Conservation (phyloP, 192 early-diverging fungal genomes). For the Linderina pennispora region DNA sequence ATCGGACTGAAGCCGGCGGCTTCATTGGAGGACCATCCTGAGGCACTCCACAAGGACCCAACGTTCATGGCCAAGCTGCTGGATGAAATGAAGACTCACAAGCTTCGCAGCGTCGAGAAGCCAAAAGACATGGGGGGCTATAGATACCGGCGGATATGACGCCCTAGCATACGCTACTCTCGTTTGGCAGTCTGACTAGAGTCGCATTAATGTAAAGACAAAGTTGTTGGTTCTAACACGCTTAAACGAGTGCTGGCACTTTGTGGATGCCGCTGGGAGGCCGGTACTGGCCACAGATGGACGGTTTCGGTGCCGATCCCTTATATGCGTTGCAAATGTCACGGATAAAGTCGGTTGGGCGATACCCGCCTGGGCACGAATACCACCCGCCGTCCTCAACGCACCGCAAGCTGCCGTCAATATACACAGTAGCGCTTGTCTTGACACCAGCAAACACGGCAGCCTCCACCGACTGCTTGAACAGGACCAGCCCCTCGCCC, state of each 20-base stretch:
- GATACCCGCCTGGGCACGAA: conserved; percentile 25
- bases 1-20: too few relatives aligned
- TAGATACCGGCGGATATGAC: too few relatives aligned
- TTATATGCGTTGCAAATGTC: conserved; percentile 42
- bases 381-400: conserved; percentile 57
- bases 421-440: conserved; percentile 56
- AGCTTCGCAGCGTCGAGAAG: conserved; percentile 28
- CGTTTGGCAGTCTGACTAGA: too few relatives aligned
- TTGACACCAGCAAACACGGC: conserved; percentile 44
- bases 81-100: conserved; percentile 40
- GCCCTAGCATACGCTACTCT: too few relatives aligned
- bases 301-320: conserved; percentile 17
- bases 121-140: conserved; percentile 35
- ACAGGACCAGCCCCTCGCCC: conserved; percentile 37
- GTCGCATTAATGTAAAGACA: too few relatives aligned
- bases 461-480: conserved; percentile 45
- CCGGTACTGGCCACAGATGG: conserved; percentile 28
- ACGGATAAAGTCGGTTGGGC: conserved; percentile 32
- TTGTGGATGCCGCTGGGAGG: too few relatives aligned
- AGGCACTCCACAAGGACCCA: conserved; percentile 39
- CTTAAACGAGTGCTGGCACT: too few relatives aligned
- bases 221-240: too few relatives aligned
- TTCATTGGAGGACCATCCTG: too few relatives aligned
- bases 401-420: conserved; percentile 53
- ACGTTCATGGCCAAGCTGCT: conserved; percentile 37